These are phyloP conservation scores for Sporisorium sorghi DNA, from an alignment of 1,284 basidiomycete species.

Conservation along the genomic window DNA sequence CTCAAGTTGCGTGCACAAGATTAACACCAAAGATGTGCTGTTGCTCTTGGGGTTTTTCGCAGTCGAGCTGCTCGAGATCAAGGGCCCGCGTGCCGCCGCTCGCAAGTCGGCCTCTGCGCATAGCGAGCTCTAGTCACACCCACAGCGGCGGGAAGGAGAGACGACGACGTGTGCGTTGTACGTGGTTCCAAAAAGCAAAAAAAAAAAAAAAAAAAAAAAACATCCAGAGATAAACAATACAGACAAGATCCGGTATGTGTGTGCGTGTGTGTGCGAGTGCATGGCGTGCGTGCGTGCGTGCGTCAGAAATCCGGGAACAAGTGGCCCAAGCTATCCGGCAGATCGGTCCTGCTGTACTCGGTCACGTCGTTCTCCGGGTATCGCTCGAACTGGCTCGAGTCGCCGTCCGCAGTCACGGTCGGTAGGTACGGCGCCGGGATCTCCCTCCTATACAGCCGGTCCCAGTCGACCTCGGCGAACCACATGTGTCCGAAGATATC, in stretches of 20 bases:
- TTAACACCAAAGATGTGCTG: too few species aligned
- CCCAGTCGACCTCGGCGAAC: slow-evolving; percentile 98
- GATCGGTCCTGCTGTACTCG: slow-evolving; percentile 60
- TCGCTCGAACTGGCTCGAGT: slow-evolving; percentile 67
- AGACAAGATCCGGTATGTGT: too few species aligned
- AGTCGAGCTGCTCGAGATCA: slow-evolving; percentile 55
- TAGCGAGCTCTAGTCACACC: slow-evolving; percentile 18
- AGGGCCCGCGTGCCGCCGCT: slow-evolving; percentile 35
- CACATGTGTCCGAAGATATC: slow-evolving; percentile 97
- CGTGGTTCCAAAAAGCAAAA: too few species aligned
- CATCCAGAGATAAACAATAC: too few species aligned
- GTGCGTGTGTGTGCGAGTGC: too few species aligned
- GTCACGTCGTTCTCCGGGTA: slow-evolving; percentile 66
- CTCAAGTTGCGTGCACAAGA: neutral
- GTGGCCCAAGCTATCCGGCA: slow-evolving; percentile 58
- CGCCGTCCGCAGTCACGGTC: slow-evolving; percentile 70
- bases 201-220: too few species aligned
- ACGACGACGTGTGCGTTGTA: too few species aligned
- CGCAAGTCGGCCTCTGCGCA: slow-evolving; percentile 11
- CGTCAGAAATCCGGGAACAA: slow-evolving; percentile 67
- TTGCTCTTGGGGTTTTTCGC: too few species aligned
- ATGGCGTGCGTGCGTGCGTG: too few species aligned
- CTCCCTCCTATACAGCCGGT: slow-evolving; percentile 82
- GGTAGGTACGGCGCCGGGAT: slow-evolving; percentile 97
- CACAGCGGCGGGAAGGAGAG: too few species aligned